Evolutionary conservation across 2,329 filamentous ascomycete genomes (phyloP), one percentile per base, ranked within the genome.

Genomic region (Leptographium radiaticola): DNA sequence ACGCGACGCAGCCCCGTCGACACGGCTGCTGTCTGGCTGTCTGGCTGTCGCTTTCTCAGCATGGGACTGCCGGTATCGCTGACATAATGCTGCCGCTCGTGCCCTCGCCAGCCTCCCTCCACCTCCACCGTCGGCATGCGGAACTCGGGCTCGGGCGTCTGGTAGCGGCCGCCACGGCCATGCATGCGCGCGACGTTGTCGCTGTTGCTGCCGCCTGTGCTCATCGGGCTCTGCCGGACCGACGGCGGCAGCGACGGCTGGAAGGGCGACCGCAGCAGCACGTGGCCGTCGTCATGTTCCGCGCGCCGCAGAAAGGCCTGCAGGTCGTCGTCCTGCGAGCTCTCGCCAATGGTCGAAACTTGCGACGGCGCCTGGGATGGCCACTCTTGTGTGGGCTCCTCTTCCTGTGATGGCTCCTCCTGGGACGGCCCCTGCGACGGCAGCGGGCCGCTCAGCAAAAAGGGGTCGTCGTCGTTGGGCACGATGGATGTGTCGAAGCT

Each of bases 401-500:
- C 33, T 11, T 34, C 11, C 33, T 34, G 33, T 34, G 51, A 52
- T 1, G 51, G 43, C 3, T 31, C 49, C 42, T 38, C 38, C 15
- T 33, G 38, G 2, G 45, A 36, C 31, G 77, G 76, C 1, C 76
- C 77, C 10, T 46, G 11, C 42, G 77, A 76, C 1, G 76, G 77
- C 13, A 74, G 74, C 10, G 52, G 45, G 45, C 70, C 67, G 61
- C 70, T 71, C 47, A 71, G 71, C 1, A 69, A 56, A 50, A 68
- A 59, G 30, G 66, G 58, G 31, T 70, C 65, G 31, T 53, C 51
- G 49, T 71, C 67, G 34, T 74, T 63, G 38, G 73, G 71, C 16
- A 79, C 65, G 53, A 79, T 68, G 11, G 73, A 73, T 7, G 76
- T 79, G 59, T 79, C 77, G 62, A 81, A 81, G 61, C 76, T 80